Base-by-base conservation (phyloP, 495 filamentous ascomycete genomes). In the Hypoxylon rickii region DNA sequence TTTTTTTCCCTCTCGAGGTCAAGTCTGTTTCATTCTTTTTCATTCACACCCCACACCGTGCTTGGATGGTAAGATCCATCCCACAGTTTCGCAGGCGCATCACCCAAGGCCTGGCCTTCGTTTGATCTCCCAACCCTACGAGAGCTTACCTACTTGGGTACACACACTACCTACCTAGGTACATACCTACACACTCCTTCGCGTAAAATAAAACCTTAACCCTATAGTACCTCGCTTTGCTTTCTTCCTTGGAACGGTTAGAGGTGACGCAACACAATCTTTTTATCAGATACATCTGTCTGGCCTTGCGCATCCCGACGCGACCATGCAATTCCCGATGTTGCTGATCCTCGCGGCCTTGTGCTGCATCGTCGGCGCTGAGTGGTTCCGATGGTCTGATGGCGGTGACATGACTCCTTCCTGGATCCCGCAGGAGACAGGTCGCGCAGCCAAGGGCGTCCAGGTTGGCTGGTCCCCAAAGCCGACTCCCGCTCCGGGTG, bases 401-500 rank as follows among this genome's bases (percentile, higher is more conserved):
- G 42, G 49, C 47, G 40, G 44, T 24, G 55, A 51, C 19, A 41
- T 6, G 15, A 12, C 11, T 7, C 1, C 22, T 12, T 4, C 33
- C 29, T 58, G 39, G 26, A 33, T 58, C 1, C 20, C 63, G 7
- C 38, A 48, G 17, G 50, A 66, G 51, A 68, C 63, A 11, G 46
- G 48, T 3, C 7, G 2, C 13, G 12, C 32, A 4, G 1, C 43
- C 0, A 21, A 44, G 5, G 17, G n/a, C 8, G 32, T n/a, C 7
- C 13, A 19, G 12, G 12, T 26, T 12, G 65, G 63, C 7, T 68
- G 54, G 63, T 44, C 68, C 12, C 66, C 68, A 7, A 55, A 52
- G 43, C 63, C 66, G 4, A 71, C 68, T 3, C 39, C 55, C 3
- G 58, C 63, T n/a, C 55, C 65, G 0, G 58, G 50, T 6, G 19